Evolutionary conservation across 2,329 filamentous ascomycete species (phyloP).

Genomic region (Claviceps arundinis): DNA sequence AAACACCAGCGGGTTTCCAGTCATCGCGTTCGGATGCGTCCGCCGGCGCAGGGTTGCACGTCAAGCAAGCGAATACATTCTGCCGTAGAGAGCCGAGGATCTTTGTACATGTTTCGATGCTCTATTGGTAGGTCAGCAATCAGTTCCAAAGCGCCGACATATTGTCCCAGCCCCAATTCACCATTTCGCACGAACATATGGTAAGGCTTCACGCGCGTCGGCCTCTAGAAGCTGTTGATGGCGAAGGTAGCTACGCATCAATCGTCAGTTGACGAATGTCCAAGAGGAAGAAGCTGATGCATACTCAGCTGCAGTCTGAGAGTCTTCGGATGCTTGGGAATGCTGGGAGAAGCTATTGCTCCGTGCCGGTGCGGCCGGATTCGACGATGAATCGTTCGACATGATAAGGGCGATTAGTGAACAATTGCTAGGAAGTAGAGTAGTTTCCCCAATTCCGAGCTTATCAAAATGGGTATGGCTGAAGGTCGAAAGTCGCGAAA

Average conservation of each 20-base stretch:
- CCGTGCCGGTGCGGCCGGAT: slow-evolving; percentile 21
- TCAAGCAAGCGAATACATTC: slow-evolving; percentile 81
- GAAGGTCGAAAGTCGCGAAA: neutral
- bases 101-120: slow-evolving; percentile 87
- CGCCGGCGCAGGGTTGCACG: slow-evolving; percentile 71
- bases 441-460: neutral
- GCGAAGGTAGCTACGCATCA: slow-evolving; percentile 59
- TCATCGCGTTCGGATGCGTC: slow-evolving; percentile 43
- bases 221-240: slow-evolving; percentile 83
- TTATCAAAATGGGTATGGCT: neutral
- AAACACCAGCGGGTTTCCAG: slow-evolving; percentile 59
- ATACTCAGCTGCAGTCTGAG: slow-evolving; percentile 53
- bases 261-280: neutral
- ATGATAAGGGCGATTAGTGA: slow-evolving; percentile 9
- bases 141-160: slow-evolving; percentile 7
- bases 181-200: slow-evolving; percentile 51
- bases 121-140: slow-evolving; percentile 35
- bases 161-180: neutral
- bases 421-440: neutral
- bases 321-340: slow-evolving; percentile 43
- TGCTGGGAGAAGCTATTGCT: slow-evolving; percentile 46
- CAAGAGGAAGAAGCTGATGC: slow-evolving; percentile 6
- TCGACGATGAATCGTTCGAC: slow-evolving; percentile 24
- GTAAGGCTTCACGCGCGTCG: slow-evolving; percentile 86
- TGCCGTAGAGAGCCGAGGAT: slow-evolving; percentile 81